Percentiles rank a stretch among this genome's conserved stretches.
Conservation (phyloP, 768 basidiomycete species). For the Podaxis mareebaensis region DNA sequence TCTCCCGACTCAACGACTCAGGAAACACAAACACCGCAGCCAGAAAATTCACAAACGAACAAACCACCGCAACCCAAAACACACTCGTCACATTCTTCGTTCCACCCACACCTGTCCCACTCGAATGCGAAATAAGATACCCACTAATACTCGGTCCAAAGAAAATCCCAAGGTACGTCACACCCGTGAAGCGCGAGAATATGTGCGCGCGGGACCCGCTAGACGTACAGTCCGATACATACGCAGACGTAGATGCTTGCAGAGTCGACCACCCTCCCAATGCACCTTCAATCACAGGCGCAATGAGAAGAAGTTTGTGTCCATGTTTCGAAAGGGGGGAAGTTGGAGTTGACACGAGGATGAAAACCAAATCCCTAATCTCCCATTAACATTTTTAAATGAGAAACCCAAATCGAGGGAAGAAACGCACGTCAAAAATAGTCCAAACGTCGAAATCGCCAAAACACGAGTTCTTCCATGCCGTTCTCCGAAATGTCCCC, state of each 20-base stretch:
- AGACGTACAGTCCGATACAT: constrained; percentile 85
- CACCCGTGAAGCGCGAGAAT: constrained; percentile 75
- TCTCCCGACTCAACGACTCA: constrained; percentile 53
- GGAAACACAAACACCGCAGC: constrained; percentile 72
- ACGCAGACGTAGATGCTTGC: constrained; percentile 75
- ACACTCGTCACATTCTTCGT: constrained; percentile 42
- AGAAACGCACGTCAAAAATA: constrained; percentile 38
- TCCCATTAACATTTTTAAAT: neutral
- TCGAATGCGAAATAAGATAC: constrained; percentile 45
- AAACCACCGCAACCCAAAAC: constrained; percentile 46
- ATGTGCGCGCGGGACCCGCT: constrained; percentile 75
- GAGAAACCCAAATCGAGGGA: constrained; percentile 1
- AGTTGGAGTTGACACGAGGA: constrained; percentile 73
- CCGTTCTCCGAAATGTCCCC: constrained; percentile 82
- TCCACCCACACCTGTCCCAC: constrained; percentile 15
- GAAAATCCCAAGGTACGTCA: constrained; percentile 75
- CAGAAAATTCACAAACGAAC: constrained; percentile 54
- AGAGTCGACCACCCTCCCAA: constrained; percentile 84
- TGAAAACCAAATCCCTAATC: constrained; percentile 78
- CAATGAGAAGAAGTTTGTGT: constrained; percentile 74
- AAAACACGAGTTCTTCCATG: constrained; percentile 80
- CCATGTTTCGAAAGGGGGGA: constrained; percentile 64
- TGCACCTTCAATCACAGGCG: constrained; percentile 80
- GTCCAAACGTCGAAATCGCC: constrained; percentile 66
- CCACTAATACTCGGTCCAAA: constrained; percentile 78